Conservation (phyloP, 2,329 filamentous ascomycete genomes). For the Mariannaea sp. region DNA sequence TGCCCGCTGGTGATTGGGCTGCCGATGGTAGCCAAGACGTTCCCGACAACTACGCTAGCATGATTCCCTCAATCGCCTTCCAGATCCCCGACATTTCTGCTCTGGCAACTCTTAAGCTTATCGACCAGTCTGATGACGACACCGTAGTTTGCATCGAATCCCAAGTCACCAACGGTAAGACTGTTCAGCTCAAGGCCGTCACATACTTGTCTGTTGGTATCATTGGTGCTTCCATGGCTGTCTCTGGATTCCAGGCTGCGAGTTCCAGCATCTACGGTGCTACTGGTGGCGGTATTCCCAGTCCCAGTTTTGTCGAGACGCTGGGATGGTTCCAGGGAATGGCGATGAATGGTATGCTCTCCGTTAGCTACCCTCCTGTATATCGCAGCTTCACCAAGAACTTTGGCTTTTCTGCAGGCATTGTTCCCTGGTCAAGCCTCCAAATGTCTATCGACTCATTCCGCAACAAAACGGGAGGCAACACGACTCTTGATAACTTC, state of each 20-base stretch:
- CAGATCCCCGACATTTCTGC: constrained; percentile 88
- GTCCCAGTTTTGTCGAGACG: constrained; percentile 84
- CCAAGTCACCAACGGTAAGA: constrained; percentile 84
- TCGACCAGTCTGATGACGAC: constrained; percentile 59
- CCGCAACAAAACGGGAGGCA: constrained; percentile 79
- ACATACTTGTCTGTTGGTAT: constrained; percentile 84
- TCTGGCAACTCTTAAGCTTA: constrained; percentile 77
- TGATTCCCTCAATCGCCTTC: constrained; percentile 90
- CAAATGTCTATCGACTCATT: constrained; percentile 85
- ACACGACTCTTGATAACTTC: constrained; percentile 80
- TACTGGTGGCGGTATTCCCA: constrained; percentile 65
- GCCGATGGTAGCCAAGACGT: constrained; percentile 75
- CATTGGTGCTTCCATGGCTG: constrained; percentile 78
- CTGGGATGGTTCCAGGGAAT: constrained; percentile 91
- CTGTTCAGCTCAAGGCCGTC: constrained; percentile 73
- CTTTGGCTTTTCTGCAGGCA: constrained; percentile 87
- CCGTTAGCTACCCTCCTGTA: constrained; percentile 82
- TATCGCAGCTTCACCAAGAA: constrained; percentile 92
- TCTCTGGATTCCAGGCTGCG: constrained; percentile 74
- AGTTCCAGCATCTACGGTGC: constrained; percentile 62
- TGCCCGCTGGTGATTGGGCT: constrained; percentile 75
- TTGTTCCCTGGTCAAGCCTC: constrained; percentile 82
- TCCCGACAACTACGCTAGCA: constrained; percentile 68
- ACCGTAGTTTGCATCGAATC: constrained; percentile 84
- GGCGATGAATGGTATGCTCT: constrained; percentile 96